Evolutionary conservation across 345 rosid species (phyloP).

Genomic region (Arabidopsis thaliana): DNA sequence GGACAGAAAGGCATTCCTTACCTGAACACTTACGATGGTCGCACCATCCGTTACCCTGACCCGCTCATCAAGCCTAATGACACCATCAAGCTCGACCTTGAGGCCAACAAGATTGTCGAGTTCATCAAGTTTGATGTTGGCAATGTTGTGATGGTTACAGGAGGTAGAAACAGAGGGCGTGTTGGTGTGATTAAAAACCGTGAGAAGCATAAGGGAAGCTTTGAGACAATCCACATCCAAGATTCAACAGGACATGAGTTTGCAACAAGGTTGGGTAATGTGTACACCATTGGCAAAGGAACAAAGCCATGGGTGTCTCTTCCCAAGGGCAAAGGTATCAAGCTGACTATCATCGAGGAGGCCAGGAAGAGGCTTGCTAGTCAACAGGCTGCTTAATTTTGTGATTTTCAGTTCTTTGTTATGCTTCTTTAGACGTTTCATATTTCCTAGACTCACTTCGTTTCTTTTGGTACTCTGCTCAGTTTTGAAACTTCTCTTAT

Average conservation of each 20-base stretch:
- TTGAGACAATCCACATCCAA: slow-evolving; percentile 72
- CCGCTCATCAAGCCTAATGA: slow-evolving; percentile 61
- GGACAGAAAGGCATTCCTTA: slow-evolving; percentile 42
- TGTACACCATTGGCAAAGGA: slow-evolving; percentile 81
- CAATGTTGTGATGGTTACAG: slow-evolving; percentile 72
- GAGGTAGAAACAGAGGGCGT: slow-evolving; percentile 50
- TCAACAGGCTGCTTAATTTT: slow-evolving; percentile 48
- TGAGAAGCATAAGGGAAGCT: slow-evolving; percentile 49
- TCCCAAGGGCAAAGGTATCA: slow-evolving; percentile 89
- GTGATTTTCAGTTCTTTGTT: background rate
- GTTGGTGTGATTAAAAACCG: slow-evolving; percentile 47
- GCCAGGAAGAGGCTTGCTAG: slow-evolving; percentile 79
- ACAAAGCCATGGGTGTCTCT: slow-evolving; percentile 85
- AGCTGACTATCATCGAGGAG: slow-evolving; percentile 83
- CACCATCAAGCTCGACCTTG: slow-evolving; percentile 64
- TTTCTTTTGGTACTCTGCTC: slow-evolving; percentile 21
- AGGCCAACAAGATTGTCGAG: slow-evolving; percentile 51
- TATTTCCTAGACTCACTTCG: slow-evolving; percentile 24
- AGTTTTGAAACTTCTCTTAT: slow-evolving; percentile 20
- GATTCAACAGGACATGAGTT: slow-evolving; percentile 80
- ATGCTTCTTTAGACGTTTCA: slow-evolving; percentile 21
- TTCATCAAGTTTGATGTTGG: slow-evolving; percentile 73
- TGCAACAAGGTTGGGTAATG: slow-evolving; percentile 82
- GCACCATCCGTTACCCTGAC: slow-evolving; percentile 46
- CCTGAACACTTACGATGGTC: slow-evolving; percentile 46